phyloP scores from a whole-genome alignment of 2,329 filamentous ascomycete genomes.

The Chrysosporium queenslandicum region DNA sequence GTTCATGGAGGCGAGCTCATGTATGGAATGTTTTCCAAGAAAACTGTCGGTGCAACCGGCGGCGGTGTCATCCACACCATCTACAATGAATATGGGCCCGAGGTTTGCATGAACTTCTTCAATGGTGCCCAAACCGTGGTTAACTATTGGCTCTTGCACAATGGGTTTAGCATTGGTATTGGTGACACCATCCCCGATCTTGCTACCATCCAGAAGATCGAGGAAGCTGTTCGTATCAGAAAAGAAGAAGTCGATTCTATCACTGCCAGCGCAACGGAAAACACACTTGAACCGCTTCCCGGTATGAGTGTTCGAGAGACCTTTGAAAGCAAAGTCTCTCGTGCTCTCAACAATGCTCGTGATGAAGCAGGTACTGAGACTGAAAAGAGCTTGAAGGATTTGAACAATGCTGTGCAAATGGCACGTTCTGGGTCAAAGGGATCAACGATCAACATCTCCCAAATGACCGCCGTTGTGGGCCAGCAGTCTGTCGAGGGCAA shows the following conservation, averaged over 20 bases:
- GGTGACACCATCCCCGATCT: constrained; percentile 94
- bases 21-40: constrained; percentile 86
- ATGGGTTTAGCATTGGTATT: constrained; percentile 95
- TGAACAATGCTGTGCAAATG: constrained; percentile 96
- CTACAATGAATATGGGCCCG: constrained; percentile 85
- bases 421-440: constrained; percentile 95
- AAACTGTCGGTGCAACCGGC: constrained; percentile 78
- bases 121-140: constrained; percentile 91
- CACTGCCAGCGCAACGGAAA: constrained; percentile 68
- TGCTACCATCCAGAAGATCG: constrained; percentile 71
- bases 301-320: constrained; percentile 99
- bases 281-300: constrained; percentile 80
- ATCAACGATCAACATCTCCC: constrained; percentile 97
- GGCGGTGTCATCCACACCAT: constrained; percentile 92
- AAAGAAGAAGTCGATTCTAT: constrained; percentile 71
- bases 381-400: constrained; percentile 82
- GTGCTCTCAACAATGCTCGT: constrained; percentile 87
- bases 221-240: constrained; percentile 66
- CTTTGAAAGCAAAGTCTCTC: constrained; percentile 94
- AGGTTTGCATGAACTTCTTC: constrained; percentile 85
- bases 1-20: constrained; percentile 82
- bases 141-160: constrained; percentile 93
- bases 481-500: constrained; percentile 98
- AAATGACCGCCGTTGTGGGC: constrained; percentile 96
- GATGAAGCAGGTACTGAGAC: constrained; percentile 91